Evolutionary conservation across 805 yeast genomes (phyloP).

Genomic region (Candida montana): DNA sequence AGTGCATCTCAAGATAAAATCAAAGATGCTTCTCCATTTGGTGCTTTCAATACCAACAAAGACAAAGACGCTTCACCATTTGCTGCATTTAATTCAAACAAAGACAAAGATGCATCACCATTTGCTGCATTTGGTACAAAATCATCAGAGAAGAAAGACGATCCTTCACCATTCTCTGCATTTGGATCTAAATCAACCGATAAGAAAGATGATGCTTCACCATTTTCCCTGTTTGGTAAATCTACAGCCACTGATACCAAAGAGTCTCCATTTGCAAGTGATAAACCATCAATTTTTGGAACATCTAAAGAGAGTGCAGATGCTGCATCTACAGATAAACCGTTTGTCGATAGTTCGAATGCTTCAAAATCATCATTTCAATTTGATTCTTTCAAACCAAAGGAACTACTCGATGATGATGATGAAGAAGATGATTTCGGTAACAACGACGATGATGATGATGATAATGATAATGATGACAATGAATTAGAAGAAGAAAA

Average conservation of each 20-base stretch:
- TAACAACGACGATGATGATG: neutral
- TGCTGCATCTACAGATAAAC: no score
- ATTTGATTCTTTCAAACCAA: no score
- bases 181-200: no score
- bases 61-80: slow-evolving; percentile 8
- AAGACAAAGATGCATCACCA: slow-evolving; percentile 12
- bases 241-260: no score
- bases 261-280: slow-evolving; percentile 7
- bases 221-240: no score
- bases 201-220: no score
- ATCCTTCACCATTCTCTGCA: no score
- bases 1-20: no score
- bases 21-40: slow-evolving; percentile 10
- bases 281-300: no score
- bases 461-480: neutral
- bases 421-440: no score
- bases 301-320: no score
- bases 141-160: neutral
- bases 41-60: slow-evolving; percentile 12
- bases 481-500: neutral
- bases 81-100: slow-evolving; percentile 5
- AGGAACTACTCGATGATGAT: no score
- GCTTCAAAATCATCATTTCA: neutral
- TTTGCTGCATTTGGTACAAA: slow-evolving; percentile 17
- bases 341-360: neutral